Evolutionary conservation across 2,329 filamentous ascomycete genomes (phyloP), one percentile per base, ranked within the genome.

Genomic region (Madurella mycetomatis): DNA sequence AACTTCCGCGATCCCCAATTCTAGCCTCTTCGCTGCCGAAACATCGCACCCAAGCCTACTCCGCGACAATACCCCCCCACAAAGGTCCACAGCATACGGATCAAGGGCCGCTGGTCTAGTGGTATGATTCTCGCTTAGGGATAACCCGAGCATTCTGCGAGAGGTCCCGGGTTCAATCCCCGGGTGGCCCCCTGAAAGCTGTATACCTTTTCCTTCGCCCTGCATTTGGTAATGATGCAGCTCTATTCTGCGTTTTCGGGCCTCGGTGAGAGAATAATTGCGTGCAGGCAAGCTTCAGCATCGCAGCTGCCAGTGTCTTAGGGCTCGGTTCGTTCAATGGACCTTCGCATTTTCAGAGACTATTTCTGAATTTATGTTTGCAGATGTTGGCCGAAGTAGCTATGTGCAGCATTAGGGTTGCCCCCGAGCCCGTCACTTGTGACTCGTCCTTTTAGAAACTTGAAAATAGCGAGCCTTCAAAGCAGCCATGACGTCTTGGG

Each of bases 41-140:
- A 19, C 41, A 13, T 31, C 47, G 40, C 30, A 45, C 47, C 50
- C 52, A 41, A 51, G 18, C 47, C 41, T 41, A n/a, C 18, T 43
- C 13, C 19, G 16, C 47, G 37, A 19, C 5, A 37, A 2, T 3
- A 15, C 34, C 11, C 11, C 5, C n/a, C 25, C 16, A 42, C 43
- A 16, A 57, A 51, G 41, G 53, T 56, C 50, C 53, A 56, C 51
- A 37, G 17, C 45, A n/a, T 52, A 47, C 18, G 31, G 42, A 51
- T 51, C 41, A 53, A 58, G 58, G 58, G 58, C 58, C 56, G 60
- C 55, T 78, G 76, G 76, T 79, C 78, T 81, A 81, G 79, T 78
- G 79, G 79, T 82, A 82, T 82, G 78, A 81, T 82, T 81, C 78
- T 81, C 78, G 79, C 80, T 82, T 82, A 82, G 80, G 79, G 79